Evolutionary conservation across 139 green algal species (phyloP).

Genomic region (Tetradesmus obliquus): DNA sequence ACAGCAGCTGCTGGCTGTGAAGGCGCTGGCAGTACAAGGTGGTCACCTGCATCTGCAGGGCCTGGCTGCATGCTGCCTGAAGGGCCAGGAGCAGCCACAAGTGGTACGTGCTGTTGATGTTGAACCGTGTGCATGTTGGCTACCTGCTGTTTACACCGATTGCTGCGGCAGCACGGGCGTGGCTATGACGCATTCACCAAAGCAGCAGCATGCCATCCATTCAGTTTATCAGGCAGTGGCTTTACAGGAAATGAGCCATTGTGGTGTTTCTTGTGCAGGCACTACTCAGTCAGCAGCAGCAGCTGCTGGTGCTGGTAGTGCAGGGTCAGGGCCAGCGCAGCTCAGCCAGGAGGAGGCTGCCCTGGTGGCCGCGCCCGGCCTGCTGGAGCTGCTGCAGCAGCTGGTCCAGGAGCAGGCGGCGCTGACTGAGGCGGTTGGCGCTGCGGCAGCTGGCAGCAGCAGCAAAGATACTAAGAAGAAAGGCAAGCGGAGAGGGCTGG

Average conservation of each 20-base stretch:
- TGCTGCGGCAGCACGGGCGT: too few species aligned
- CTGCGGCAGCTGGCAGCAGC: background rate
- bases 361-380: background rate
- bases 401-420: constrained; percentile 21
- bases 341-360: background rate
- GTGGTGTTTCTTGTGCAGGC: background rate
- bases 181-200: too few species aligned
- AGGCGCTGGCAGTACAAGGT: too few species aligned
- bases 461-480: constrained; percentile 6
- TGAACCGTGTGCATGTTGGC: background rate
- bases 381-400: constrained; percentile 32
- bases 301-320: background rate
- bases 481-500: background rate
- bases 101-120: too few species aligned
- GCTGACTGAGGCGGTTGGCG: background rate
- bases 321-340: background rate
- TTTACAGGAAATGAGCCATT: too few species aligned
- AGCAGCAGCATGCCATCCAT: too few species aligned
- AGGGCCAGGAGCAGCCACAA: too few species aligned
- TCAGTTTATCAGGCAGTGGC: too few species aligned
- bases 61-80: too few species aligned
- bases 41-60: too few species aligned
- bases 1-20: background rate
- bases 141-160: too few species aligned
- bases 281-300: background rate